These are phyloP conservation scores for Leccinellum albellum DNA, from an alignment of 768 basidiomycete species.

Conservation along the genomic window DNA sequence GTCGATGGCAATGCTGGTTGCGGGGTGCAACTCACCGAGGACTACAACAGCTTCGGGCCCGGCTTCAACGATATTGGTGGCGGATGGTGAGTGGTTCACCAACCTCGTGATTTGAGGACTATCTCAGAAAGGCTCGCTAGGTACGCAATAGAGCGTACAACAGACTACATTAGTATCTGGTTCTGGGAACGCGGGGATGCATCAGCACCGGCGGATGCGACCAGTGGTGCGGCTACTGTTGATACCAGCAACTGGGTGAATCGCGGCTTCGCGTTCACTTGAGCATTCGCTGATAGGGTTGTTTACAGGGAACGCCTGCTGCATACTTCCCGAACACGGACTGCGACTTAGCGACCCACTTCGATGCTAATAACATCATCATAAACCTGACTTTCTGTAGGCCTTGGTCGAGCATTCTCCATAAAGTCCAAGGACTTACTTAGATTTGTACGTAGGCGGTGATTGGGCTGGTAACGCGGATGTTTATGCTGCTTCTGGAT, in stretches of 20 bases:
- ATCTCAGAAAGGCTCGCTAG: slow-evolving; percentile 6
- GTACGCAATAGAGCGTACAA: slow-evolving; percentile 39
- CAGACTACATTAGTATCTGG: slow-evolving; percentile 35
- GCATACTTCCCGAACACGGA: slow-evolving; percentile 38
- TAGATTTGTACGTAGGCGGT: slow-evolving; percentile 19
- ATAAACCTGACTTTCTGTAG: slow-evolving; percentile 34
- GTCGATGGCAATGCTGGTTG: slow-evolving; percentile 37
- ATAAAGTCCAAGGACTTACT: neutral
- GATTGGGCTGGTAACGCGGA: slow-evolving; percentile 27
- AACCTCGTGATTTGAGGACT: neutral
- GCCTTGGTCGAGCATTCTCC: neutral
- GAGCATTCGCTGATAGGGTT: neutral
- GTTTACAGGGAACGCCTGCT: slow-evolving; percentile 29
- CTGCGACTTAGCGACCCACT: slow-evolving; percentile 38
- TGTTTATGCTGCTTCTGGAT: slow-evolving; percentile 29
- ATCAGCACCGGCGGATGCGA: slow-evolving; percentile 34
- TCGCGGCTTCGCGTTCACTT: neutral
- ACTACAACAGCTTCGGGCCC: slow-evolving; percentile 25
- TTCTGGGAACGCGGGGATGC: slow-evolving; percentile 37
- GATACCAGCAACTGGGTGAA: slow-evolving; percentile 25
- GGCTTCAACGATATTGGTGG: slow-evolving; percentile 35
- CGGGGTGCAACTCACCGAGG: slow-evolving; percentile 28
- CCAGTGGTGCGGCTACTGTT: slow-evolving; percentile 14
- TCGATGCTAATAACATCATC: slow-evolving; percentile 32
- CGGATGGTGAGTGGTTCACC: slow-evolving; percentile 34